phyloP scores from a whole-genome alignment of 2,329 filamentous ascomycete species.

The Fusarium falciforme region DNA sequence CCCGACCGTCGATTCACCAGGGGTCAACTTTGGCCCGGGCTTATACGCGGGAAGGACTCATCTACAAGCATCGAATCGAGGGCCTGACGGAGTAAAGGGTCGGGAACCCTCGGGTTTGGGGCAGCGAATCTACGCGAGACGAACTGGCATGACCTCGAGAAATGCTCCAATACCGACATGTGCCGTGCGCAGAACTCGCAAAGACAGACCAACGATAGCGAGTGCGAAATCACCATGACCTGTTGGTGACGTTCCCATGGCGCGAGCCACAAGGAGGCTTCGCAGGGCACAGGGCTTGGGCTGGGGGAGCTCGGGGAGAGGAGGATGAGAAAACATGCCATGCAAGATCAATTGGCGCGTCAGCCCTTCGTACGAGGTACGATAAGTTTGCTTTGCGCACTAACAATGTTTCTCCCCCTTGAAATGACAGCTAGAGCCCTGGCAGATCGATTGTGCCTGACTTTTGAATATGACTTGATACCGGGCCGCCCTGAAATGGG shows the following conservation, averaged over 20 bases:
- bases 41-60: conserved; percentile 13
- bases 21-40: conserved; percentile 23
- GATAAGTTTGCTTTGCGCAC: conserved; percentile 8
- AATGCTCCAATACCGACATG: background rate
- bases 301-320: conserved; percentile 8
- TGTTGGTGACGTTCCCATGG: conserved; percentile 43
- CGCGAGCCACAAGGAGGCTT: conserved; percentile 36
- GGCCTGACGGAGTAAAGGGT: background rate
- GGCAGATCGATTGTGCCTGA: conserved; percentile 6
- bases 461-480: conserved; percentile 19
- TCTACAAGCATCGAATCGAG: background rate
- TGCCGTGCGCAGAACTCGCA: background rate
- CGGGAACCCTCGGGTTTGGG: background rate
- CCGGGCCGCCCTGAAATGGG: conserved; percentile 7
- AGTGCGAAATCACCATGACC: conserved; percentile 31
- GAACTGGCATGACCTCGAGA: conserved; percentile 7
- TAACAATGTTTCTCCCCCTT: conserved; percentile 3
- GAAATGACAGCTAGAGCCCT: background rate
- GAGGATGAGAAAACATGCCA: conserved; percentile 21
- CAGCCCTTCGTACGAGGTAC: conserved; percentile 20
- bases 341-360: conserved; percentile 17
- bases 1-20: conserved; percentile 9
- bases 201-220: conserved; percentile 20
- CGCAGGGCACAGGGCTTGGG: conserved; percentile 29
- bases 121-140: conserved; percentile 10